Evolutionary conservation across 345 rosid species (phyloP).

Genomic region (Cochlearia excelsa): DNA sequence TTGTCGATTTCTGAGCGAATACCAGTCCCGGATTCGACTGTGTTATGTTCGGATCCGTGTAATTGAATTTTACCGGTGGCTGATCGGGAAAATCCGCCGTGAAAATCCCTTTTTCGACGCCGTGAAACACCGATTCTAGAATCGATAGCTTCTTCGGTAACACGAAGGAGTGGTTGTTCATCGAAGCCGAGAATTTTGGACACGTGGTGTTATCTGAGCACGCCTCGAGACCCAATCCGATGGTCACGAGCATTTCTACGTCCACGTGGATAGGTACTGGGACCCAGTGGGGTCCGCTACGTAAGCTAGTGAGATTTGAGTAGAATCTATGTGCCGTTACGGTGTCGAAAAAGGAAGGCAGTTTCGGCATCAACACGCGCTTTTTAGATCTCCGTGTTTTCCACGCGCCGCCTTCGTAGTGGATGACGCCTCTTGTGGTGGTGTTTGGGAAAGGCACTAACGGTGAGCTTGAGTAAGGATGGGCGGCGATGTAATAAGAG

Average conservation of each 20-base stretch:
- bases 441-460: constrained; percentile 40
- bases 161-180: constrained; percentile 75
- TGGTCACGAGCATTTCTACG: constrained; percentile 63
- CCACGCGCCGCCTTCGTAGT: constrained; percentile 41
- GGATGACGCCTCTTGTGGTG: constrained; percentile 64
- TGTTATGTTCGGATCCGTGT: constrained; percentile 46
- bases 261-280: constrained; percentile 70
- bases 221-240: constrained; percentile 46
- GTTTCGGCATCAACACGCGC: constrained; percentile 55
- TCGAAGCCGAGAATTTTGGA: constrained; percentile 55
- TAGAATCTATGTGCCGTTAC: constrained; percentile 66
- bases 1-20: constrained; percentile 56
- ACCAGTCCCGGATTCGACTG: constrained; percentile 27
- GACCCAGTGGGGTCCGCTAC: constrained; percentile 48
- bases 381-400: constrained; percentile 8
- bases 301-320: constrained; percentile 48
- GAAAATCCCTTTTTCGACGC: constrained; percentile 50
- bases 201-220: constrained; percentile 58
- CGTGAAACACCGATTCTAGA: constrained; percentile 56
- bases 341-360: constrained; percentile 65
- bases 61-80: constrained; percentile 63
- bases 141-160: constrained; percentile 50
- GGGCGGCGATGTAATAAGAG: constrained; percentile 83
- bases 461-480: constrained; percentile 51
- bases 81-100: constrained; percentile 58